Evolutionary conservation across 257 asterid genomes (phyloP).

Genomic region (Solanum piurae): DNA sequence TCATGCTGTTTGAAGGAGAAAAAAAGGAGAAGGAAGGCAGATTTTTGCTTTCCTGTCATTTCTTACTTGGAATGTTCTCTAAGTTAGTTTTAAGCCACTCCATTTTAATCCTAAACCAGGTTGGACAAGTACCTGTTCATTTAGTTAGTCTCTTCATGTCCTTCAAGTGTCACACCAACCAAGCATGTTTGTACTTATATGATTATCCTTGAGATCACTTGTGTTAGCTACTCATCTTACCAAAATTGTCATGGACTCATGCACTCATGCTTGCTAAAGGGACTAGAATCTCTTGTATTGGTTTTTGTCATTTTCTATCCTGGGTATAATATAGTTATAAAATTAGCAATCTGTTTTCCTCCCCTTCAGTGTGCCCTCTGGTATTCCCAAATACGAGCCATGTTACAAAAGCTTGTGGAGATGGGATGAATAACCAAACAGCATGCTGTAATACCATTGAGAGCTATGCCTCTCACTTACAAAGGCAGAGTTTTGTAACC

Average conservation of each 20-base stretch:
- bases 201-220: neutral
- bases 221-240: neutral
- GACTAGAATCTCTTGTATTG: neutral
- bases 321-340: neutral
- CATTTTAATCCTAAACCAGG: neutral
- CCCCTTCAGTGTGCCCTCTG: constrained; percentile 77
- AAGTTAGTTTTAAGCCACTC: neutral
- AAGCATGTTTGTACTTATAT: neutral
- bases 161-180: neutral
- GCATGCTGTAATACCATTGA: constrained; percentile 67
- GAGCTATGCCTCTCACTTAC: constrained; percentile 75
- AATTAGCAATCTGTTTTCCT: neutral
- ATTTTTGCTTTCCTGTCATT: neutral
- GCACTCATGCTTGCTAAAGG: neutral
- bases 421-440: constrained; percentile 33
- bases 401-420: constrained; percentile 52
- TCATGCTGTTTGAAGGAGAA: neutral
- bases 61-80: neutral
- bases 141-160: neutral
- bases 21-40: neutral
- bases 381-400: constrained; percentile 62
- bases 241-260: neutral
- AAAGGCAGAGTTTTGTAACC: constrained; percentile 88
- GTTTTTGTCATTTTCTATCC: neutral
- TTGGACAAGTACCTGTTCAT: neutral